Evolutionary conservation across 768 basidiomycete species (phyloP).

Genomic region (Suillus hirtellus): DNA sequence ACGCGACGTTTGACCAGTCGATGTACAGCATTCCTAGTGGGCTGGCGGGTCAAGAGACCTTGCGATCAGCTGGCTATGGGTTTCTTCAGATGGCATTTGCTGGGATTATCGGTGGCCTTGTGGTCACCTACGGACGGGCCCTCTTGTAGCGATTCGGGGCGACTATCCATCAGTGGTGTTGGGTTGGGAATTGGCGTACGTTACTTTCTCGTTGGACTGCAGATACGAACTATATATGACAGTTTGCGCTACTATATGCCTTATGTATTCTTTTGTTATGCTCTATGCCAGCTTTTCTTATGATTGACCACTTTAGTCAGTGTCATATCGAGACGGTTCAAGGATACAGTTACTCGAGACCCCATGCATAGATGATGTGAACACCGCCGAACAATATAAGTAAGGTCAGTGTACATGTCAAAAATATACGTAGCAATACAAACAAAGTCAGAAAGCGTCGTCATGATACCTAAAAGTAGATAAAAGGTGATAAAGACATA

Average conservation of each 20-base stretch:
- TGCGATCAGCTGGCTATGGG: constrained; percentile 8
- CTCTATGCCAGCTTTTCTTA: constrained; percentile 11
- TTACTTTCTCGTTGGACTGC: background rate
- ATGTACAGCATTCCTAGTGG: constrained; percentile 4
- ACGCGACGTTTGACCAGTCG: constrained; percentile 13
- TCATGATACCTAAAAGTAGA: background rate
- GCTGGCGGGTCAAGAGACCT: background rate
- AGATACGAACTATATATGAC: constrained; percentile 9
- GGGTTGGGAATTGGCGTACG: constrained; percentile 1
- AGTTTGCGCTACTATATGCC: constrained; percentile 14
- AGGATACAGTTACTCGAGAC: background rate
- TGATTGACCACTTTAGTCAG: background rate
- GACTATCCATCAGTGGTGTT: background rate
- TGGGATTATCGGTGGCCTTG: constrained; percentile 33
- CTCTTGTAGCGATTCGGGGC: constrained; percentile 32
- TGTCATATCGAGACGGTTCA: background rate
- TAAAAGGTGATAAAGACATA: constrained; percentile 8
- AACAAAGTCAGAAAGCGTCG: background rate
- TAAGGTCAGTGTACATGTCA: background rate
- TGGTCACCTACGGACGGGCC: constrained; percentile 31
- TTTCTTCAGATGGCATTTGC: constrained; percentile 36
- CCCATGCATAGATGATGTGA: background rate
- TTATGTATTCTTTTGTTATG: constrained; percentile 17
- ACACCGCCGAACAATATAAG: background rate
- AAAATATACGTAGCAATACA: constrained; percentile 4